Evolutionary conservation across 225 moss, liverwort and hornwort species (phyloP), one percentile per base, ranked within the genome.

Genomic region (Ulota crispa): DNA sequence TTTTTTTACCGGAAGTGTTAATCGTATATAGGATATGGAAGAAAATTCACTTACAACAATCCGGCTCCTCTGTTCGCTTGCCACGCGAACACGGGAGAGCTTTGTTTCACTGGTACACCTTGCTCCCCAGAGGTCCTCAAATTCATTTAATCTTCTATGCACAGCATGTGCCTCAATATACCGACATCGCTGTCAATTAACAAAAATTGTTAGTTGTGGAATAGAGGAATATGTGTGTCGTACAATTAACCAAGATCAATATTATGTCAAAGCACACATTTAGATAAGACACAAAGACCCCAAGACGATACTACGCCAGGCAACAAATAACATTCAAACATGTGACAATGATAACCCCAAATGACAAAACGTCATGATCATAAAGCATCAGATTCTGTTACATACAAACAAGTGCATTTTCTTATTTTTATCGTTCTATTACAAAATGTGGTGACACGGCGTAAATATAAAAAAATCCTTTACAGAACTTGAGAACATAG

Each of bases 161-260:
- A 93, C 86, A 34, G 80, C 72, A 76, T 87, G 83, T 54, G 90
- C 94, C 68, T 94, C 93, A 47, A 88, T 82, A 71, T 91, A 94
- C 26, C 91, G 89, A 83, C 83, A 93, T 70, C 95, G 85, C 95
- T 95, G 71, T 77, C 64, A 60, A 74, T 9, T 14, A 53, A 4
- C 13, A 39, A 70, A 77, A 82, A 37, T 7, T 11, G 54, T 80
- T 14, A 73, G 64, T 20, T 72, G 72, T 50, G 19, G 45, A 75
- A 41, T 21, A 37, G 39, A 69, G 68, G 26, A 23, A 31, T 59
- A 75, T 39, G 55, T 63, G 2, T 63, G 47, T 64, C 56, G 47
- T 39, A 39, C 41, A 73, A 9, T 21, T 3, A 79, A 64, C 21
- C 27, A 37, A 52, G 50, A 47, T 34, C 41, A 9, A 1, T 39